phyloP scores from a whole-genome alignment of 106 monocot species.

The Acorus calamus region DNA sequence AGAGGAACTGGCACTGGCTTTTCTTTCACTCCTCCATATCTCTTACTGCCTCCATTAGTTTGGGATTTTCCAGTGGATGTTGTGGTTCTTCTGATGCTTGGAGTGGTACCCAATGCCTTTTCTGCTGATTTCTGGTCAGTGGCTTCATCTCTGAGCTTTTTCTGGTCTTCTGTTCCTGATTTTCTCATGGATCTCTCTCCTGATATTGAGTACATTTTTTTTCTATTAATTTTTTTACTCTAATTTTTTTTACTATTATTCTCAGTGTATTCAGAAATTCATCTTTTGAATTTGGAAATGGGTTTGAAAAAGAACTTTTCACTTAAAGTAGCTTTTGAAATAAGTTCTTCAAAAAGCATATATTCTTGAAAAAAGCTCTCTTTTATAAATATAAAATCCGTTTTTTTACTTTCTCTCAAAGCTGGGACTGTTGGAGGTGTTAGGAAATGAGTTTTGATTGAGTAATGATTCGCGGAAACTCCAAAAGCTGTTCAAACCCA shows the following conservation, averaged over 20 bases:
- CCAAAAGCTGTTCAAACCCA: too few relatives aligned
- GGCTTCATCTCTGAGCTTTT: constrained; percentile 3
- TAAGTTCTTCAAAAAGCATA: too few relatives aligned
- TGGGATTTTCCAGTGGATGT: constrained; percentile 35
- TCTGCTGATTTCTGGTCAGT: constrained; percentile 12
- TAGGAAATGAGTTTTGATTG: too few relatives aligned
- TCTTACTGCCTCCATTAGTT: constrained; percentile 30
- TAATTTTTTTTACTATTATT: background rate
- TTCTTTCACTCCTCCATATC: constrained; percentile 9
- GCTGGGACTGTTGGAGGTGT: too few relatives aligned
- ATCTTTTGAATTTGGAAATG: too few relatives aligned
- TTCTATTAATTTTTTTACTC: background rate
- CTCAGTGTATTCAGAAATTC: too few relatives aligned
- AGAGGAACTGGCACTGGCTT: background rate
- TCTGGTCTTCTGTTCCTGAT: constrained; percentile 6
- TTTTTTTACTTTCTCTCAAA: too few relatives aligned
- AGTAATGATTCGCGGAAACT: too few relatives aligned
- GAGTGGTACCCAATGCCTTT: constrained; percentile 12
- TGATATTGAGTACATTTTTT: background rate
- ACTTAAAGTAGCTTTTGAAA: too few relatives aligned
- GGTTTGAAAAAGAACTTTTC: too few relatives aligned
- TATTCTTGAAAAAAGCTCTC: too few relatives aligned
- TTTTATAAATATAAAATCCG: too few relatives aligned
- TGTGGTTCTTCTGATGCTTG: constrained; percentile 28
- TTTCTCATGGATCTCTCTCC: constrained; percentile 7